Conservation (phyloP, 2,329 filamentous ascomycete genomes). For the Ceratocystiopsis brevicomis region DNA sequence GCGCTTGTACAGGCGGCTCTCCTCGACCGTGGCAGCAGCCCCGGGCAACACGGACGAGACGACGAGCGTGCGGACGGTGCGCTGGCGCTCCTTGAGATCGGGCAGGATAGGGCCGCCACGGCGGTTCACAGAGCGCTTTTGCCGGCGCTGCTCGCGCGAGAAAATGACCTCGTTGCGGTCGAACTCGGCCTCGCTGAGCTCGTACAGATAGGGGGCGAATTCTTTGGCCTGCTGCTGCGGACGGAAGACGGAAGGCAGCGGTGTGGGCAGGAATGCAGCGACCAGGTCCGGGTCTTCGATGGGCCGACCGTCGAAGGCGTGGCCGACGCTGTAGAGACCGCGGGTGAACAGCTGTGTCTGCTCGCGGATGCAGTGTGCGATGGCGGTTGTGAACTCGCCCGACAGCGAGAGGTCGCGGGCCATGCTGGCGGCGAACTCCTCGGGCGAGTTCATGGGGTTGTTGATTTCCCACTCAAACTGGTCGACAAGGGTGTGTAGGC, state of each 20-base stretch:
- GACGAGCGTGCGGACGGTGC: constrained; percentile 79
- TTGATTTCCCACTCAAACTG: constrained; percentile 99
- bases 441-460: constrained; percentile 79
- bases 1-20: constrained; percentile 73
- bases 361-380: constrained; percentile 93
- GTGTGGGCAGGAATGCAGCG: constrained; percentile 68
- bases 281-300: constrained; percentile 83
- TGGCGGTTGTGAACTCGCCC: constrained; percentile 91
- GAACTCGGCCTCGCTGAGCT: constrained; percentile 75
- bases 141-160: constrained; percentile 77
- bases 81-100: constrained; percentile 87
- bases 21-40: constrained; percentile 59
- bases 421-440: constrained; percentile 85
- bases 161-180: constrained; percentile 85
- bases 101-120: constrained; percentile 81
- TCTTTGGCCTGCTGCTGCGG: constrained; percentile 88
- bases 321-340: constrained; percentile 79
- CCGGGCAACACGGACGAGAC: constrained; percentile 87
- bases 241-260: constrained; percentile 65
- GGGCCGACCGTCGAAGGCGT: constrained; percentile 85
- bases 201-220: constrained; percentile 82
- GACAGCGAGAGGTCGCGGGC: constrained; percentile 74
- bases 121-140: constrained; percentile 89
- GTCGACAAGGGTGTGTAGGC: constrained; percentile 79
- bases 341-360: constrained; percentile 88